Evolutionary conservation across 768 basidiomycete species (phyloP).

Genomic region (Podaxis carcinomalis): DNA sequence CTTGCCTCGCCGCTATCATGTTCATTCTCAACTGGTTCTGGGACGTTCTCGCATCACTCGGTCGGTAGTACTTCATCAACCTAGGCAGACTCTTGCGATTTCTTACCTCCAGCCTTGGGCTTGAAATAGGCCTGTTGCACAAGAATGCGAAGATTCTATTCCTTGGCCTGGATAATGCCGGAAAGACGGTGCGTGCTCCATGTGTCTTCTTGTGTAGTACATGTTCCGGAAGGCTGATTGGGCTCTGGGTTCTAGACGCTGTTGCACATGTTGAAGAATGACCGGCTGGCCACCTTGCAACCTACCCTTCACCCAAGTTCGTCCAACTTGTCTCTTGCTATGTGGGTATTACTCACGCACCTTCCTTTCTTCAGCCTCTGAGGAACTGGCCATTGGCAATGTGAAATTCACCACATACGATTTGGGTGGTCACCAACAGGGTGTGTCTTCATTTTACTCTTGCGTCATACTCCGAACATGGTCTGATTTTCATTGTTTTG

Average conservation of each 20-base stretch:
- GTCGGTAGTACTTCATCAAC: constrained; percentile 39
- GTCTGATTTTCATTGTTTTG: neutral
- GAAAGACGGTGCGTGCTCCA: constrained; percentile 78
- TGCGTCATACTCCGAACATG: neutral
- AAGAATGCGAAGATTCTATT: constrained; percentile 99
- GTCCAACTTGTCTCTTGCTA: constrained; percentile 20
- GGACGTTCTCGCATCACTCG: constrained; percentile 91
- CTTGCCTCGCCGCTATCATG: constrained; percentile 37
- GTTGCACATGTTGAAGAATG: constrained; percentile 99
- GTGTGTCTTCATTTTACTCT: constrained; percentile 33
- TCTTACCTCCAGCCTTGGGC: constrained; percentile 13
- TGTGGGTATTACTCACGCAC: constrained; percentile 4
- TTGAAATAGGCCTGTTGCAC: constrained; percentile 69
- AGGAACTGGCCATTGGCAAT: constrained; percentile 97
- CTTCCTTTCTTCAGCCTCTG: constrained; percentile 64
- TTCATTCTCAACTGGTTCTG: constrained; percentile 95
- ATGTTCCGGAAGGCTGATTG: neutral
- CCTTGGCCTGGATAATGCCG: constrained; percentile 97
- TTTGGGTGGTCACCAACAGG: constrained; percentile 96
- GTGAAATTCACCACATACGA: constrained; percentile 99
- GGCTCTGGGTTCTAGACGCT: constrained; percentile 60
- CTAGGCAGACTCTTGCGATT: neutral
- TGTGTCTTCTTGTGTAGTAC: neutral
- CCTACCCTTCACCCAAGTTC: constrained; percentile 97
- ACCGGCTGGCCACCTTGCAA: constrained; percentile 94